These are phyloP conservation scores for Coemansia sp. DNA, from an alignment of 192 early-diverging fungal species.

Conservation along the genomic window DNA sequence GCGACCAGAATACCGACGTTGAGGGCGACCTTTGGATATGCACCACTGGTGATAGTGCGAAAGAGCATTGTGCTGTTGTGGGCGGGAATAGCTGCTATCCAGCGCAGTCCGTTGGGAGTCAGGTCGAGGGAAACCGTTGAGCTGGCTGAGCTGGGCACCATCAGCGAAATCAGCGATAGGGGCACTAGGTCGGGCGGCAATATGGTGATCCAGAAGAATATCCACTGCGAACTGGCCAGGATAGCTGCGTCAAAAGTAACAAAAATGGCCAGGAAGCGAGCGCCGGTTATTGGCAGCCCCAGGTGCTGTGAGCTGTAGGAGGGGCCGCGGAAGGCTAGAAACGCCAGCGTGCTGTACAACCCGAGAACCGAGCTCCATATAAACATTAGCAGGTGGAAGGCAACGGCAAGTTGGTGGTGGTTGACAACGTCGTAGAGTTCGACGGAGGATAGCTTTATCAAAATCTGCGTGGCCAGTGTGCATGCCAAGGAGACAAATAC, in stretches of 20 bases:
- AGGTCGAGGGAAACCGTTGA: conserved; percentile 7
- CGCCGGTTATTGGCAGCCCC: conserved; percentile 5
- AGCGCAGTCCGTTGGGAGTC: conserved; percentile 4
- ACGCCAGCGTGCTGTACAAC: conserved; percentile 10
- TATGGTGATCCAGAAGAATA: conserved; percentile 14
- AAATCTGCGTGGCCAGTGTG: conserved; percentile 4
- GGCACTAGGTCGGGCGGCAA: conserved; percentile 21
- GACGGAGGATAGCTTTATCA: conserved; percentile 5
- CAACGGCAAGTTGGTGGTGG: not conserved
- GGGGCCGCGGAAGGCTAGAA: conserved; percentile 13
- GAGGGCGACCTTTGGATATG: not conserved
- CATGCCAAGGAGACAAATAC: conserved; percentile 11
- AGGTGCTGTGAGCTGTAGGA: not conserved
- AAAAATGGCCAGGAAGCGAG: conserved; percentile 11
- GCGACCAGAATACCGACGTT: conserved; percentile 6
- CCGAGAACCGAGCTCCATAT: conserved; percentile 7
- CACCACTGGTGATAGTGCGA: conserved; percentile 6
- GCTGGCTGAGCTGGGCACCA: not conserved
- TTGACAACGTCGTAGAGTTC: conserved; percentile 3
- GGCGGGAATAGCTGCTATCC: conserved; percentile 8
- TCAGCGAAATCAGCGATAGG: not conserved
- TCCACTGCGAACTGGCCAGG: conserved; percentile 18
- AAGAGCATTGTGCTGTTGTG: conserved; percentile 9
- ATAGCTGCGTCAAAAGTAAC: conserved; percentile 1
- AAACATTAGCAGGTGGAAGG: conserved; percentile 3